Conservation (phyloP, 495 filamentous ascomycete genomes). For the Neurospora hispaniola region DNA sequence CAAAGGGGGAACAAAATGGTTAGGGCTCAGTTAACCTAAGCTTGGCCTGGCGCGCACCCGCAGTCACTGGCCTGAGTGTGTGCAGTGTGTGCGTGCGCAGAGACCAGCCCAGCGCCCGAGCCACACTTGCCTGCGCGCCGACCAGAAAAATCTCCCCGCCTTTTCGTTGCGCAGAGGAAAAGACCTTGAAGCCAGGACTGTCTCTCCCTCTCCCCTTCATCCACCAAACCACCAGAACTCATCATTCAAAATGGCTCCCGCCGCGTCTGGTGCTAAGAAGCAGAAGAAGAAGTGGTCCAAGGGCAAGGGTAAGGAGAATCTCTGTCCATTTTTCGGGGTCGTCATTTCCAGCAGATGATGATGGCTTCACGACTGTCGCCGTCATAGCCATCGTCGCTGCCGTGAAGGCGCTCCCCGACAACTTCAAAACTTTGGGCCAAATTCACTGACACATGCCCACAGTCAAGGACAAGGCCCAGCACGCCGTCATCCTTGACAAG, state of each 20-base stretch:
- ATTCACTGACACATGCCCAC: slow-evolving; percentile 8
- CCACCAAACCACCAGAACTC: slow-evolving; percentile 33
- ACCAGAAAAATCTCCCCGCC: slow-evolving; percentile 30
- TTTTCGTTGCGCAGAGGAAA: slow-evolving; percentile 24
- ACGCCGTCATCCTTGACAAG: slow-evolving; percentile 75
- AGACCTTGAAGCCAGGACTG: slow-evolving; percentile 14
- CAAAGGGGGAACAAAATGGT: slow-evolving; percentile 8
- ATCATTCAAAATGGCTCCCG: slow-evolving; percentile 54
- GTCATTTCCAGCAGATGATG: neutral
- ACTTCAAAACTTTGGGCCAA: neutral
- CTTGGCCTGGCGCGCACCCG: slow-evolving; percentile 1
- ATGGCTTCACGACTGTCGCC: slow-evolving; percentile 41
- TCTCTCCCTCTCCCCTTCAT: slow-evolving; percentile 9
- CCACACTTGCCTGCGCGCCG: slow-evolving; percentile 1
- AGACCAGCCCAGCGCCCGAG: slow-evolving; percentile 3
- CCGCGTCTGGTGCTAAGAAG: slow-evolving; percentile 85
- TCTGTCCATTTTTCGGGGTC: slow-evolving; percentile 1
- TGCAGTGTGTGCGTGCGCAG: neutral
- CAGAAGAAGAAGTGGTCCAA: slow-evolving; percentile 99
- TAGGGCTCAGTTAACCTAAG: slow-evolving; percentile 34
- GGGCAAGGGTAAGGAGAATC: slow-evolving; percentile 55
- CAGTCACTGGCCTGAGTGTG: neutral
- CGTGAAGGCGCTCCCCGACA: neutral
- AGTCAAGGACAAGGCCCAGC: slow-evolving; percentile 99
- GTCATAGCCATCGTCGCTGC: neutral